Base-by-base conservation (phyloP, 2,329 filamentous ascomycete genomes). In the Penicillium sclerotigenum region DNA sequence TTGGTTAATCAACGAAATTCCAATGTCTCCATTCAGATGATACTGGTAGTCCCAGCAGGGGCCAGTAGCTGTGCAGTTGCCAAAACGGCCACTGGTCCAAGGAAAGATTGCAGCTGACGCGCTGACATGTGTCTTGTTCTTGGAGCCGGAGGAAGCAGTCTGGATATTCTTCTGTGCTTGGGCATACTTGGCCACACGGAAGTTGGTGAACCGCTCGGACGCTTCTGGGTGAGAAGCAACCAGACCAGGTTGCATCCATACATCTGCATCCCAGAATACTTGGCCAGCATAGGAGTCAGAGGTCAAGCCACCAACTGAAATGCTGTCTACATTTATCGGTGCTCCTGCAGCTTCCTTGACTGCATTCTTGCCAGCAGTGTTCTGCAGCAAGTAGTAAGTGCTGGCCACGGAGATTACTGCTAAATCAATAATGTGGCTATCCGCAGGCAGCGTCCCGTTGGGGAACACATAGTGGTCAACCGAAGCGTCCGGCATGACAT, bases 41-140 rank as follows among this genome's bases (percentile, higher is more conserved):
- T 89, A 90, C 67, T 89, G 80, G 61, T 89, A 89, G 68, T 89
- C 86, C 63, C 85, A 87, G 68, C 87, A 89, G 26, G 82, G 79
- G 2, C 82, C 82, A 3, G 81, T 83, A 2, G 77, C 80, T 0
- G 87, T 89, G 64, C 87, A 89, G 64, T 89, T 89, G 2, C 87
- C 87, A 64, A 79, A 86, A 6, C 85, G 74, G 9, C 83, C 86
- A 62, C 82, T 83, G 0, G 86, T 89, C 87, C 87, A 90, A 1
- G 86, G 81, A 64, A 82, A 90, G 0, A 86, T 80, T 0, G 85
- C 85, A 20, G 84, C 82, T 6, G 81, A 79, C 1, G 76, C 69
- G 0, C 81, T 81, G 64, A 85, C 87, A 8, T 72, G 73, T 1
- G 82, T 86, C 58, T 79, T 69, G 52, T 84, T 86, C 67, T 87